Base-by-base conservation (phyloP, 148 eudicot species). In the Amaranthus palmeri region DNA sequence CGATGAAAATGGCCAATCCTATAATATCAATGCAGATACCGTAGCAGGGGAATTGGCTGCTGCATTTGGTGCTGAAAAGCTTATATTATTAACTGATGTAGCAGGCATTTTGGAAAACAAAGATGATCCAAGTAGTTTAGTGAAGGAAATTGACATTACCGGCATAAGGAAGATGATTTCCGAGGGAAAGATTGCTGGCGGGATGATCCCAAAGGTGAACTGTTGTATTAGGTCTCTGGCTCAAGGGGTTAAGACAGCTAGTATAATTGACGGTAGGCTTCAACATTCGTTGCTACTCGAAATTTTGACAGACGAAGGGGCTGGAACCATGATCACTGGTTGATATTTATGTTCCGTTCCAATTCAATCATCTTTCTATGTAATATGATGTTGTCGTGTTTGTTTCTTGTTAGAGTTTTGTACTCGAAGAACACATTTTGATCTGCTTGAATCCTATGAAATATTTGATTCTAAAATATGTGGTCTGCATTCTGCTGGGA, bases 131-230 rank as follows among this genome's bases (percentile, higher is more conserved):
- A 61, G 74, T 54, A 91, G 86, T 79, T 79, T 91, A 85, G 90
- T 89, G 58, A 91, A 79, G 85, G 83, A 89, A 69, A 83, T 91
- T 65, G 90, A 91, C 75, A 86, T 89, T 57, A 81, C 83, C 69
- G 97, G 93, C 70, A 84, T 87, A 40, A 87, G 86, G 84, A 83
- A 69, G 79, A 87, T 91, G 95, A 70, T 83, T 68, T 86, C 75
- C 0, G 92, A 87, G 3, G 97, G 97, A 66, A 86, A 83, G 77
- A 86, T 91, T 46, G 93, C 86, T 0, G 97, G 93, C 10, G 97
- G 97, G 55, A 91, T 91, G 97, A 91, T 91, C 43, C 97, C 97
- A 0, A 91, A 91, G 75, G 93, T 91, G 70, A 91, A 84, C 72
- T 91, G 97, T 55, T 91, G 93, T 50, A 80, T 88, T 25, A 80